Base-by-base conservation (phyloP, 108 stramenopile genomes). In the Schizochytrium sp. region DNA sequence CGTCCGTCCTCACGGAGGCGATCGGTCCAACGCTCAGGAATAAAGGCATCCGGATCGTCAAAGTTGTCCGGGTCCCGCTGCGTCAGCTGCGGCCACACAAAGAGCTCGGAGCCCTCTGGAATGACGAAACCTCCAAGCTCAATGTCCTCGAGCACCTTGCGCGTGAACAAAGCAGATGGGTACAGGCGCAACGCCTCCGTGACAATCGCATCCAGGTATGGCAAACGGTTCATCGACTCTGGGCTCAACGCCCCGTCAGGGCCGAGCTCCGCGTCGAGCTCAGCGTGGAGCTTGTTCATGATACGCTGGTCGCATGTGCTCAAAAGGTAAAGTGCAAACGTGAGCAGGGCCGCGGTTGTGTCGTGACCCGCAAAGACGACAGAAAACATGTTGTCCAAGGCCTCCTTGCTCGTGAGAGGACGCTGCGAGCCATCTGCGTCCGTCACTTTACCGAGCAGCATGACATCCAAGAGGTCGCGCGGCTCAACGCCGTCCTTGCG, bases 21-120 rank as follows among this genome's bases (percentile, higher is more conserved):
- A n/a, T 69, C 63, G 8, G n/a, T 10, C 63, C 63, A 72, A 5
- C 88, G 88, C 88, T 88, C 88, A 23, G 88, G 88, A 16, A 58
- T 58, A 44, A 88, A 88, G 29, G 18, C 69, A 18, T 51, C 19
- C 10, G 34, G 69, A 69, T 72, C 47, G 5, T 41, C 41, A 3
- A 28, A 88, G 28, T 44, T 72, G 16, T 55, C 14, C 43, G 88
- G 88, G 69, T 71, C 69, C 18, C 88, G 23, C 45, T 71, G 63
- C 41, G 25, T 23, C 44, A 55, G 14, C 58, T 12, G 18, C 21
- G 12, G 14, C 12, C 43, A 87, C n/a, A 87, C 10, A 19, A 87
- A 5, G 44, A 87, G n/a, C 47, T 45, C 5, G 18, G 87, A 23
- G 60, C 58, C 58, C 21, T 19, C 48, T n/a, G 87, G 87, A 16